Percentiles rank a stretch among this genome's conserved stretches.
Conservation (phyloP, 2,329 filamentous ascomycete species). For the Xylariaceae sp. region DNA sequence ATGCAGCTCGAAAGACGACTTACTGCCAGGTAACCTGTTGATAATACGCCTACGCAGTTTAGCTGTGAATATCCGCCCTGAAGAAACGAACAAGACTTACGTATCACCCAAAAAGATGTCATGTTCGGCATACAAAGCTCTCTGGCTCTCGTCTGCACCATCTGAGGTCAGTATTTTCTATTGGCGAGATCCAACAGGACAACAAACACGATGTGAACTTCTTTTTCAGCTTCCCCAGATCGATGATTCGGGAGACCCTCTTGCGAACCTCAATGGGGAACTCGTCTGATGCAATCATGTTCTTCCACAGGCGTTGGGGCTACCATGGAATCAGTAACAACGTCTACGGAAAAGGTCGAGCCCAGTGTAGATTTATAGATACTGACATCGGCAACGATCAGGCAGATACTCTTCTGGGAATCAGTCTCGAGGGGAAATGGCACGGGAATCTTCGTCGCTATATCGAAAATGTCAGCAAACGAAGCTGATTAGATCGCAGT, state of each 20-base stretch:
- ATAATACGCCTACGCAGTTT: conserved; percentile 63
- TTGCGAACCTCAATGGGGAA: conserved; percentile 72
- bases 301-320: conserved; percentile 72
- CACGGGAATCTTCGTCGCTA: conserved; percentile 75
- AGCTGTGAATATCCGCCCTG: neutral
- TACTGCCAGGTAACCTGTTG: conserved; percentile 68
- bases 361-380: neutral
- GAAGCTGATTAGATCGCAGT: neutral
- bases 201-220: conserved; percentile 76
- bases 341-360: neutral
- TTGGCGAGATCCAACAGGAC: neutral
- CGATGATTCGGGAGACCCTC: conserved; percentile 78
- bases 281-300: conserved; percentile 75
- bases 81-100: conserved; percentile 19
- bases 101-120: conserved; percentile 95
- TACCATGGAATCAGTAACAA: conserved; percentile 13
- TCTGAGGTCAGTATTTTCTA: conserved; percentile 1
- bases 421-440: conserved; percentile 77
- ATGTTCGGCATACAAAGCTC: conserved; percentile 83
- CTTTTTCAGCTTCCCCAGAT: conserved; percentile 76
- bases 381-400: conserved; percentile 73
- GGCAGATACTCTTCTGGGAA: conserved; percentile 64
- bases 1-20: too few relatives aligned
- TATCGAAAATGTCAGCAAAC: conserved; percentile 62
- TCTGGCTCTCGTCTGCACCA: conserved; percentile 69